These are phyloP conservation scores for Naematelia aurantialba DNA, from an alignment of 768 basidiomycete species.

Conservation along the genomic window DNA sequence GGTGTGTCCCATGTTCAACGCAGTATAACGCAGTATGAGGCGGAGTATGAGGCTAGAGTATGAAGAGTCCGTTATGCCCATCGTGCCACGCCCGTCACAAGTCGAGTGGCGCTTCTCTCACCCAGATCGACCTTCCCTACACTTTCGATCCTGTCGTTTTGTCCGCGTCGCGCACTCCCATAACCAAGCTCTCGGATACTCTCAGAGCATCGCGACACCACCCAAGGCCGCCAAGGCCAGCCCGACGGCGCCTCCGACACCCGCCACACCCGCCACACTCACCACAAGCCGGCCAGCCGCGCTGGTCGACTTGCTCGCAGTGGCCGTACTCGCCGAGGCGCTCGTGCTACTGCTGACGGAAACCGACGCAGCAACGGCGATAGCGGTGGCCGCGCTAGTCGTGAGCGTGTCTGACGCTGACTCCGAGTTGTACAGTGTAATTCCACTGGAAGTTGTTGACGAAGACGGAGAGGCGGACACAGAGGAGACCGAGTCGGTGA, in stretches of 20 bases:
- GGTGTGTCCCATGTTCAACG: too few species aligned
- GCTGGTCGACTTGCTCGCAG: background rate
- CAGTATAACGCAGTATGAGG: too few species aligned
- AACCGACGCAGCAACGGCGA: slow-evolving; percentile 1
- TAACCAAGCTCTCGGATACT: too few species aligned
- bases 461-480: background rate
- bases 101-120: too few species aligned
- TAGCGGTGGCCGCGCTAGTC: background rate
- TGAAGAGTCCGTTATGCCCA: too few species aligned
- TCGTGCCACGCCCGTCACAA: too few species aligned
- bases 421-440: slow-evolving; percentile 5
- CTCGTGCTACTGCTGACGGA: background rate
- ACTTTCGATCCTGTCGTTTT: too few species aligned
- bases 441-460: background rate
- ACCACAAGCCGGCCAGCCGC: background rate
- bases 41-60: too few species aligned
- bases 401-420: background rate
- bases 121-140: too few species aligned
- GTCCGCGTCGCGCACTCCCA: too few species aligned
- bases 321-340: background rate
- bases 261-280: background rate
- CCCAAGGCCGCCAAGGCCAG: background rate
- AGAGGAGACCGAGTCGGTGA: slow-evolving; percentile 10
- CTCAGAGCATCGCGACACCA: background rate
- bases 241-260: background rate